Evolutionary conservation across 371 early-diverging fungal genomes (phyloP).

Genomic region (Basidiobolus heterosporus): DNA sequence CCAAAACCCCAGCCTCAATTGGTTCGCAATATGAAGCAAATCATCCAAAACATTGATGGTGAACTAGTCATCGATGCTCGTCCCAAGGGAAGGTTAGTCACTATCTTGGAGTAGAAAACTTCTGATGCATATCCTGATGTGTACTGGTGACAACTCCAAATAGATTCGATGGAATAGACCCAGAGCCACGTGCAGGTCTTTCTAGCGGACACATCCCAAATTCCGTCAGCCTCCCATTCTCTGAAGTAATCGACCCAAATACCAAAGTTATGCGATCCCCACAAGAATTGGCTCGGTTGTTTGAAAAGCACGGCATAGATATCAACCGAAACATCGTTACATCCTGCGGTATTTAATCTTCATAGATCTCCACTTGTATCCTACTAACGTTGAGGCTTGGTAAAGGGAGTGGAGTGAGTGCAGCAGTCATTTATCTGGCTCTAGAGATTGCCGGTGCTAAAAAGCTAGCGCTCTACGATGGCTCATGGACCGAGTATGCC

Average conservation of each 20-base stretch:
- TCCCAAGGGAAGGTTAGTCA: conserved; percentile 14
- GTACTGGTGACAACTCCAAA: conserved; percentile 8
- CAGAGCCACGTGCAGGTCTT: conserved; percentile 72
- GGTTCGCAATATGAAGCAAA: conserved; percentile 9
- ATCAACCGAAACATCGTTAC: conserved; percentile 33
- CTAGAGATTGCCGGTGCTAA: conserved; percentile 41
- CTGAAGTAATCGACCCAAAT: conserved; percentile 25
- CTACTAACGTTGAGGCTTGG: conserved; percentile 1
- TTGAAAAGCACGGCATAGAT: conserved; percentile 34
- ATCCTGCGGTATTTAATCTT: conserved; percentile 32
- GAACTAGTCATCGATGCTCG: conserved; percentile 68
- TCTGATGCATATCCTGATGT: no score
- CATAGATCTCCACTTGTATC: background rate
- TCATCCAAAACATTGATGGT: conserved; percentile 24
- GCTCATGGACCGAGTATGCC: conserved; percentile 76
- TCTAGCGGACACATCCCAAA: conserved; percentile 77
- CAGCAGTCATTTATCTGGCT: conserved; percentile 52
- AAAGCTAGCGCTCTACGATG: conserved; percentile 58
- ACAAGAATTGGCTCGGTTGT: conserved; percentile 24
- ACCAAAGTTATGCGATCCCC: conserved; percentile 21
- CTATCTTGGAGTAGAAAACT: conserved; percentile 2
- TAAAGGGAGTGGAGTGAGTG: conserved; percentile 63
- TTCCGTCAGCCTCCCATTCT: conserved; percentile 51
- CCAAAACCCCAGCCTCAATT: background rate
- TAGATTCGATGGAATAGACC: conserved; percentile 57